Base-by-base conservation (phyloP, 2,329 filamentous ascomycete species). In the Fusarium sp. region DNA sequence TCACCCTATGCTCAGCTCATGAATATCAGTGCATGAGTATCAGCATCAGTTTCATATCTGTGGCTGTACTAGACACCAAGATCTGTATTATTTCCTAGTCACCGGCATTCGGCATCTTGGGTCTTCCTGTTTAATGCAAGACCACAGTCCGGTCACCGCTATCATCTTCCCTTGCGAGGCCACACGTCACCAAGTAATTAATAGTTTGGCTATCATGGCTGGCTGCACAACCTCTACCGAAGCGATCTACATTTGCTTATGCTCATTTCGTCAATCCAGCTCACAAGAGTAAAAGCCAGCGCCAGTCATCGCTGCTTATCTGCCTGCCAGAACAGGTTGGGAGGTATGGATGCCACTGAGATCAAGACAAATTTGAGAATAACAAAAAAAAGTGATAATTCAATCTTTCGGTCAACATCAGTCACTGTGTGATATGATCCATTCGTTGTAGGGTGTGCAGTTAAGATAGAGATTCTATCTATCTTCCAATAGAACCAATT, bases 221-320 rank as follows among this genome's bases (percentile, higher is more conserved):
- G 37, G 53, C 56, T 49, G 41, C 18, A 58, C 52, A 44, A 35
- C 45, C 53, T 45, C 27, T 37, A 30, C 32, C 27, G 12, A 27
- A 32, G 38, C 27, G 32, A 59, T 67, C 49, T 52, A n/a, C 64
- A 49, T 7, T 14, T 33, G 37, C 48, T 46, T 61, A 41, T 60
- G 46, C 49, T 50, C 40, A 17, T 49, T 41, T 35, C 30, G 35
- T 46, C 18, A 49, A 46, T 65, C 60, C 71, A 61, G 64, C 68
- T 62, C 60, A 65, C 30, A 53, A 55, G 45, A 49, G 61, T 69
- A 70, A 65, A 67, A 59, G 56, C 63, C 65, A 63, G 59, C 56
- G 35, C 64, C 55, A 75, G 73, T 74, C 73, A 76, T 68, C 74
- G 73, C 72, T 75, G 68, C 74, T 75, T 76, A 75, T 76, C 73